These are phyloP conservation scores for Neltuma alba DNA, from an alignment of 306 rosid species.

Conservation along the genomic window DNA sequence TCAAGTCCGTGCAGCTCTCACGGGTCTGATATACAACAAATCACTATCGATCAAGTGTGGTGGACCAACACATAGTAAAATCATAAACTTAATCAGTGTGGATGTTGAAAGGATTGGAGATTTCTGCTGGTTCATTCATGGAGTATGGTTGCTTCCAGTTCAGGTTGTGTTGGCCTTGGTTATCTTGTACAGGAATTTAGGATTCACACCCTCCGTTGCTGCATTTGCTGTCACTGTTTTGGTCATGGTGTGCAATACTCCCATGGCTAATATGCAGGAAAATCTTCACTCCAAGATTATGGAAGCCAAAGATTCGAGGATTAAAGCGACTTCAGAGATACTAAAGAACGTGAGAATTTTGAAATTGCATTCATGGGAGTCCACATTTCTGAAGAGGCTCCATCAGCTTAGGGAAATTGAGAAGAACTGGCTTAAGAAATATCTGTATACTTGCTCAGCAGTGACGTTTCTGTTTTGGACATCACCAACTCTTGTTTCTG, in stretches of 20 bases:
- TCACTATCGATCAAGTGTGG: conserved; percentile 50
- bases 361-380: conserved; percentile 90
- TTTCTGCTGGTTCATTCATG: conserved; percentile 79
- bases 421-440: conserved; percentile 71
- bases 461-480: conserved; percentile 90
- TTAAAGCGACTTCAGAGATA: conserved; percentile 81
- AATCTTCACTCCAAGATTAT: conserved; percentile 80
- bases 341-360: conserved; percentile 81
- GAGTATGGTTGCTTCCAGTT: conserved; percentile 91
- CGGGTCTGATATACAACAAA: conserved; percentile 58
- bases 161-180: conserved; percentile 72
- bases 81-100: conserved; percentile 68
- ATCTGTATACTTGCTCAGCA: conserved; percentile 77
- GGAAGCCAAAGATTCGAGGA: conserved; percentile 86
- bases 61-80: conserved; percentile 67
- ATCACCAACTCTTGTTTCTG: conserved; percentile 91
- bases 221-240: conserved; percentile 73
- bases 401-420: conserved; percentile 73
- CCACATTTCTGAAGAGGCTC: conserved; percentile 64
- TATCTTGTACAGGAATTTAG: conserved; percentile 77
- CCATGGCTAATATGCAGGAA: conserved; percentile 78
- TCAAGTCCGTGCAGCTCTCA: conserved; percentile 73
- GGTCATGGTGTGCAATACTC: conserved; percentile 85
- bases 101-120: conserved; percentile 92
- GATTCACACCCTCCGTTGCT: conserved; percentile 67